A percentile compares a stretch with the other conserved stretches of the same genome.
These are phyloP conservation scores for Vinca minor DNA, from an alignment of 257 asterid genomes.

Conservation along the genomic window DNA sequence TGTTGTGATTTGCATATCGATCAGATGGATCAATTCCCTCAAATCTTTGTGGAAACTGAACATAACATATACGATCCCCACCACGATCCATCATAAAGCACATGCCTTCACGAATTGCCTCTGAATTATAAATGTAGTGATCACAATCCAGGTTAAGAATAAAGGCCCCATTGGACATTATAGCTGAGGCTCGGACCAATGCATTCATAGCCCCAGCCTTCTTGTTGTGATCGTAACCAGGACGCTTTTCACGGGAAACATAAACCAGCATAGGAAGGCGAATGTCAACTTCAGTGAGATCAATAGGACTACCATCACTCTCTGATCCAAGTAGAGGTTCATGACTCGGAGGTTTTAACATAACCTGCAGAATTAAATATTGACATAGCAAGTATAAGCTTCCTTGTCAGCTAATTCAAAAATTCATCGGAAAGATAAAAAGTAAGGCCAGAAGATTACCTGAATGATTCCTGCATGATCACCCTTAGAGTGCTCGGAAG, in stretches of 20 bases:
- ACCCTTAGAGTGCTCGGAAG: slow-evolving; percentile 69
- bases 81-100: slow-evolving; percentile 90
- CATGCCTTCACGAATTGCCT: slow-evolving; percentile 78
- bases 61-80: slow-evolving; percentile 71
- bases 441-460: slow-evolving; percentile 25
- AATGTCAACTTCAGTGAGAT: slow-evolving; percentile 62
- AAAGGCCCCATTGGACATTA: slow-evolving; percentile 88
- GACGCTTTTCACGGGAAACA: slow-evolving; percentile 83
- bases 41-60: slow-evolving; percentile 76
- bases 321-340: slow-evolving; percentile 50
- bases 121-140: slow-evolving; percentile 79
- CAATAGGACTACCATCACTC: slow-evolving; percentile 42
- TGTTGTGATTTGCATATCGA: slow-evolving; percentile 78
- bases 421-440: not conserved
- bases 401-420: not conserved
- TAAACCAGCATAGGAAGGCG: slow-evolving; percentile 84
- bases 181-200: slow-evolving; percentile 76
- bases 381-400: slow-evolving; percentile 7
- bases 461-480: slow-evolving; percentile 91
- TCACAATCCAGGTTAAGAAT: slow-evolving; percentile 85
- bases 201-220: slow-evolving; percentile 97
- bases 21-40: slow-evolving; percentile 89
- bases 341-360: slow-evolving; percentile 89
- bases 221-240: slow-evolving; percentile 86
- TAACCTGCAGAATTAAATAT: slow-evolving; percentile 47